These are phyloP conservation scores for Sporisorium scitamineum DNA, from an alignment of 1,284 basidiomycete genomes.

Conservation along the genomic window DNA sequence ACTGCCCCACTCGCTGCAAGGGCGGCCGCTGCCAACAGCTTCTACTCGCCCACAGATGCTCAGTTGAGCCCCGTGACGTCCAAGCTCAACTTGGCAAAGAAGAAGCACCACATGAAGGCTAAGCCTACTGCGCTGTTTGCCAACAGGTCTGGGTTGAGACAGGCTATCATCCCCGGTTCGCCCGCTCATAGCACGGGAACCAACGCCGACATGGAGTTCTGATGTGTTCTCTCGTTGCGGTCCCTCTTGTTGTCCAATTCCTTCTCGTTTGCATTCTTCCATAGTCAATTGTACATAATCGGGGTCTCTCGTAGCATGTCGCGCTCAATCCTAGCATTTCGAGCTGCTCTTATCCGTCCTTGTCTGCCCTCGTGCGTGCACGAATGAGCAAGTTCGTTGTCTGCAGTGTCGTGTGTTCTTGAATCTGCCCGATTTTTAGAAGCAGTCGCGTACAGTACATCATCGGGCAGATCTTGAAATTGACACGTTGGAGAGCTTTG, in stretches of 20 bases:
- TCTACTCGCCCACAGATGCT: constrained; percentile 67
- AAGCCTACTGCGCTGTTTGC: constrained; percentile 68
- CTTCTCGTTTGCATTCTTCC: constrained; percentile 13
- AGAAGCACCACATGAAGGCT: constrained; percentile 65
- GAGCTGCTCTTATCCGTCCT: not conserved
- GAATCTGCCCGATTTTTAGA: not conserved
- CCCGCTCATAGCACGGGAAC: constrained; percentile 46
- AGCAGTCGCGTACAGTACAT: no score
- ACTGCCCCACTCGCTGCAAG: constrained; percentile 65
- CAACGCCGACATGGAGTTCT: constrained; percentile 47
- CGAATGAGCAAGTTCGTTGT: constrained; percentile 3
- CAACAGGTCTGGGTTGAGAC: constrained; percentile 48
- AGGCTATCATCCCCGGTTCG: constrained; percentile 41
- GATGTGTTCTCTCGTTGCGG: not conserved
- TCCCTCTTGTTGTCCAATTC: not conserved
- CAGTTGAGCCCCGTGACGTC: constrained; percentile 67
- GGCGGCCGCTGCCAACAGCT: constrained; percentile 60
- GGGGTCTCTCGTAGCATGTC: constrained; percentile 10
- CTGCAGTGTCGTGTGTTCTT: not conserved
- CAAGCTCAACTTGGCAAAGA: constrained; percentile 67
- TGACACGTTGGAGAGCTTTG: not conserved
- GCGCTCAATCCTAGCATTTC: constrained; percentile 3
- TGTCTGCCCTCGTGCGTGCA: not conserved
- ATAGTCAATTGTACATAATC: constrained; percentile 6
- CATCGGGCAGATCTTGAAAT: not conserved